Evolutionary conservation across 345 rosid species (phyloP), one percentile per base, ranked within the genome.

Genomic region (Hypericum perforatum): DNA sequence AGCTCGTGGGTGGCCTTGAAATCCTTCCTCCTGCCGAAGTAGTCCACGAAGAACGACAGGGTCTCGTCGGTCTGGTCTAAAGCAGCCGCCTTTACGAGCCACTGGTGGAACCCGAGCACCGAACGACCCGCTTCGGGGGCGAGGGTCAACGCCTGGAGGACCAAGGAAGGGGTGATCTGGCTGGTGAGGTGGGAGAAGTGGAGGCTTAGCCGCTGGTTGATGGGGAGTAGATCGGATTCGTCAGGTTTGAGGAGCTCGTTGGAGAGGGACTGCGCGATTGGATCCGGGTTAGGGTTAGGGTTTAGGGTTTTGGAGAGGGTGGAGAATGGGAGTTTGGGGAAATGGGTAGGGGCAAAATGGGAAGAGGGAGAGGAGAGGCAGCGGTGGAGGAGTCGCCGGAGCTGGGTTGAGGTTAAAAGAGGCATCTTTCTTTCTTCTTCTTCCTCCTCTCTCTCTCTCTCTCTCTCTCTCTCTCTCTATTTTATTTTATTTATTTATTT

Each of bases 21-120:
- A 78, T 92, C 98, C 56, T 76, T 92, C 49, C 94, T 74, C 49
- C 95, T 75, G n/a, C 98, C 98, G 8, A 88, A 76, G 74, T 80
- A 88, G 64, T 92, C 94, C 7, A 78, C 58, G 43, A 92, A 88
- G 42, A 56, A 69, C n/a, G 98, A 80, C 14, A 79, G 44, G 4
- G 95, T 80, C 60, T 92, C 95, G 37, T 92, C 98, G 3, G 76
- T 63, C 54, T 74, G 91, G 0, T 75, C 54, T 61, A 92, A 92
- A 8, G 49, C 57, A 5, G 69, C 39, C 59, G 45, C 68, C 3
- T 70, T 73, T 32, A 62, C 62, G 6, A 88, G 64, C 98, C 97
- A 92, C 6, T 77, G 72, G 62, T 82, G 71, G 38, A 92, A 80
- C 14, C 91, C 94, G 37, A 92, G 44, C 11, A 75, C 80, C 0